A percentile compares a stretch with the other conserved stretches of the same genome.
These are phyloP conservation scores for Microbotryum violaceum DNA, from an alignment of 1,284 basidiomycete genomes.

Conservation along the genomic window DNA sequence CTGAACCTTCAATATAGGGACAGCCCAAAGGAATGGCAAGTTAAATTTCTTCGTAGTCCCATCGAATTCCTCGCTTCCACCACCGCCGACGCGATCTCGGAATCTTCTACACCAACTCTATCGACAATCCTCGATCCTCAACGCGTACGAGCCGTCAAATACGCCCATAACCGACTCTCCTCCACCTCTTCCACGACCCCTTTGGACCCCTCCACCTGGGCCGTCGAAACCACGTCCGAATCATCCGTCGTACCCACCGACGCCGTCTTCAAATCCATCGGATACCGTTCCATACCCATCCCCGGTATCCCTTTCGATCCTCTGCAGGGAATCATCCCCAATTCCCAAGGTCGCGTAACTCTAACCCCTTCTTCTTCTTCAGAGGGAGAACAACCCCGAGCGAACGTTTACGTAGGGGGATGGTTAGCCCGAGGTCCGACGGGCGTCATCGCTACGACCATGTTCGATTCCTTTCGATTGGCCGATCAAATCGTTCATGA, in stretches of 20 bases:
- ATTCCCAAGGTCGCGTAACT: slow-evolving; percentile 26
- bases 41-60: slow-evolving; percentile 73
- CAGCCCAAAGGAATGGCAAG: slow-evolving; percentile 61
- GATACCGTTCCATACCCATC: slow-evolving; percentile 57
- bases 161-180: slow-evolving; percentile 29
- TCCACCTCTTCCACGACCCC: slow-evolving; percentile 2
- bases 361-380: not conserved
- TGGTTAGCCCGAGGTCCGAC: slow-evolving; percentile 90
- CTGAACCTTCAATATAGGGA: slow-evolving; percentile 41
- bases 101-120: slow-evolving; percentile 4
- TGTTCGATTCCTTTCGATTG: slow-evolving; percentile 82
- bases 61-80: slow-evolving; percentile 45
- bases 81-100: not conserved
- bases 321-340: slow-evolving; percentile 45
- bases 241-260: slow-evolving; percentile 55
- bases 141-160: slow-evolving; percentile 20
- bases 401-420: slow-evolving; percentile 72
- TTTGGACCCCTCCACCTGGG: slow-evolving; percentile 15
- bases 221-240: slow-evolving; percentile 48
- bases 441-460: slow-evolving; percentile 86
- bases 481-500: slow-evolving; percentile 64
- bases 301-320: slow-evolving; percentile 43
- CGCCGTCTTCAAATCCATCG: slow-evolving; percentile 79
- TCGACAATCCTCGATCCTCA: slow-evolving; percentile 5
- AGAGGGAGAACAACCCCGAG: not conserved